phyloP scores from a whole-genome alignment of 225 moss, liverwort and hornwort species.

The Marchantia paleacea region DNA sequence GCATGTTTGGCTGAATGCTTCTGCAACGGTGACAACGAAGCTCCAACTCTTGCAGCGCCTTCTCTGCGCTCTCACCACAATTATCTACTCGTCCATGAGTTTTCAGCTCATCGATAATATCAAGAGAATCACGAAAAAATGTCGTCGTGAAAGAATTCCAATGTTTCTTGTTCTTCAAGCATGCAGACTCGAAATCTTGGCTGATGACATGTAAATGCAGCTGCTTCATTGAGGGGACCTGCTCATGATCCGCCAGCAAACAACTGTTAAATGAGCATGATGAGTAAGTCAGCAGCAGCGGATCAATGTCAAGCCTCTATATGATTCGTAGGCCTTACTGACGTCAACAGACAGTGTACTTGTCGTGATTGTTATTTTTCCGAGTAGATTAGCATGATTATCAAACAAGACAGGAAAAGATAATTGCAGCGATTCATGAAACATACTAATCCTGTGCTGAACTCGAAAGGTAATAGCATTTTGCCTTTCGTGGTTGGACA shows the following conservation, averaged over 20 bases:
- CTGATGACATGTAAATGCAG: constrained; percentile 89
- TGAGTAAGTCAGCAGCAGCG: not conserved
- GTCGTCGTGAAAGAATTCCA: constrained; percentile 93
- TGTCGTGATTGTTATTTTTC: too few species aligned
- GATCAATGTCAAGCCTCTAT: too few species aligned
- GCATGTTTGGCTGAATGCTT: constrained; percentile 69
- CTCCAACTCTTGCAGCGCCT: constrained; percentile 47
- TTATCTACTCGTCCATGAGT: constrained; percentile 48
- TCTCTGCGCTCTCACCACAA: constrained; percentile 44
- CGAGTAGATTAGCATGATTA: too few species aligned
- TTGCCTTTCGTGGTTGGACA: too few species aligned
- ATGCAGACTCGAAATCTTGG: constrained; percentile 77
- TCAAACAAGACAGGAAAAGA: too few species aligned
- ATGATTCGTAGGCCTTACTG: too few species aligned
- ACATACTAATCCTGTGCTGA: too few species aligned
- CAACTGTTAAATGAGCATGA: not conserved
- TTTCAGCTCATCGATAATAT: constrained; percentile 58
- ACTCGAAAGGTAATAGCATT: too few species aligned
- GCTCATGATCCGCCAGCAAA: constrained; percentile 9
- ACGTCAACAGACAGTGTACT: too few species aligned
- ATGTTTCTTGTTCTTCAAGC: constrained; percentile 91
- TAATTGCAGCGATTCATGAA: too few species aligned
- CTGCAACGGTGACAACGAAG: constrained; percentile 74
- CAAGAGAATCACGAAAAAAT: constrained; percentile 70
- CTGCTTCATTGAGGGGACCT: constrained; percentile 90